Evolutionary conservation across 768 basidiomycete genomes (phyloP).

Genomic region (Xerocomus brunneocitrinus): DNA sequence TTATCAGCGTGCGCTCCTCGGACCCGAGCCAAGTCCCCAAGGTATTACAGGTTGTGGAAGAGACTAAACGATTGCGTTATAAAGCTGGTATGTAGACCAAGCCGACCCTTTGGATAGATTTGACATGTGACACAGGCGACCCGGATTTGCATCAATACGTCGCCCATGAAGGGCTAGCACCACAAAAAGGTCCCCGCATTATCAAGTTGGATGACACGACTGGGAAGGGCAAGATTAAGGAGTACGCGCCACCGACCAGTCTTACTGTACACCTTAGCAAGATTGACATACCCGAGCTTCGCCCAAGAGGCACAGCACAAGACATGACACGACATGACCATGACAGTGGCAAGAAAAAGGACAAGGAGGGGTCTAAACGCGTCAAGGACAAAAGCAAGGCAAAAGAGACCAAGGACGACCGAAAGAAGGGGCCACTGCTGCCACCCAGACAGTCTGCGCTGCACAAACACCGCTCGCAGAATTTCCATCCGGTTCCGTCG

Average conservation of each 20-base stretch:
- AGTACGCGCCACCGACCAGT: slow-evolving; percentile 63
- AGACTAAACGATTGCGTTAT: slow-evolving; percentile 70
- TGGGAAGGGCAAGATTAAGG: slow-evolving; percentile 40
- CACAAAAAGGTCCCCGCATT: slow-evolving; percentile 52
- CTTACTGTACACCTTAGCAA: slow-evolving; percentile 78
- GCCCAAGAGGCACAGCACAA: slow-evolving; percentile 8
- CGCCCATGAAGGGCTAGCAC: slow-evolving; percentile 42
- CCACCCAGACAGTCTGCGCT: slow-evolving; percentile 3
- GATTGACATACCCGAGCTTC: slow-evolving; percentile 81
- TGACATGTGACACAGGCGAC: slow-evolving; percentile 44
- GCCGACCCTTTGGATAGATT: neutral
- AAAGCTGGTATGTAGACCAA: slow-evolving; percentile 53
- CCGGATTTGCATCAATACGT: slow-evolving; percentile 74
- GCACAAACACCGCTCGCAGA: slow-evolving; percentile 20
- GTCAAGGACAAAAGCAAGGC: slow-evolving; percentile 1
- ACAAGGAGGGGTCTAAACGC: slow-evolving; percentile 27
- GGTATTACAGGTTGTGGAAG: slow-evolving; percentile 75
- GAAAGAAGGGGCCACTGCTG: neutral
- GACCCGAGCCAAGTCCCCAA: slow-evolving; percentile 65
- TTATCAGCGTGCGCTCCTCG: slow-evolving; percentile 66
- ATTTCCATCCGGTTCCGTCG: slow-evolving; percentile 22
- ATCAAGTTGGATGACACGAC: slow-evolving; percentile 57
- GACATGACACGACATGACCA: slow-evolving; percentile 1
- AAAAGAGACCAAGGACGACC: slow-evolving; percentile 31
- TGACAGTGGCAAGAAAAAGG: slow-evolving; percentile 13